Conservation (phyloP, 2,329 filamentous ascomycete species). For the Botrytis porri region DNA sequence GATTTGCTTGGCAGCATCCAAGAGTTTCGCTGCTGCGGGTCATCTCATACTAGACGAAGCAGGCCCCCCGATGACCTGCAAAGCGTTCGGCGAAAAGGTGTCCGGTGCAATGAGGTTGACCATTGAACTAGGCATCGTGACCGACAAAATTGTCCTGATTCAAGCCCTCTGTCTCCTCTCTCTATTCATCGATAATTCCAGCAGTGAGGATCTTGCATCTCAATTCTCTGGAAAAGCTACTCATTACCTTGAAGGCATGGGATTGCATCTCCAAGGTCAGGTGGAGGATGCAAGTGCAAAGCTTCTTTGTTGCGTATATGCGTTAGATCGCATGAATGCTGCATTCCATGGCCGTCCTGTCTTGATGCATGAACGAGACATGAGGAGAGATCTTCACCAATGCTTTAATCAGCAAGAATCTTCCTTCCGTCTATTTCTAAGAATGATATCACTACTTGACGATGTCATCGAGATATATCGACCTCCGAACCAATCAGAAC, state of each 20-base stretch:
- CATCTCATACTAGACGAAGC: slow-evolving; percentile 40
- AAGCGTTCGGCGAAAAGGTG: slow-evolving; percentile 30
- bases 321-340: slow-evolving; percentile 57
- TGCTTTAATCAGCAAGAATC: slow-evolving; percentile 51
- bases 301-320: slow-evolving; percentile 59
- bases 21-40: slow-evolving; percentile 46
- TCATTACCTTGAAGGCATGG: slow-evolving; percentile 56
- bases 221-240: slow-evolving; percentile 53
- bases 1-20: slow-evolving; percentile 53
- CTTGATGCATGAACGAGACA: slow-evolving; percentile 58
- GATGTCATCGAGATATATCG: slow-evolving; percentile 59
- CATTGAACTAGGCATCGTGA: slow-evolving; percentile 53
- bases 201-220: slow-evolving; percentile 54
- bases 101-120: slow-evolving; percentile 29
- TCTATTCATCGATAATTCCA: slow-evolving; percentile 55
- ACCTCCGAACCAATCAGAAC: slow-evolving; percentile 42
- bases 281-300: slow-evolving; percentile 39
- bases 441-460: slow-evolving; percentile 54
- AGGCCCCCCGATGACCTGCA: slow-evolving; percentile 22
- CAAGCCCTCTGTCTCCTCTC: slow-evolving; percentile 54
- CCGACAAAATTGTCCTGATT: slow-evolving; percentile 53
- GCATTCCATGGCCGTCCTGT: slow-evolving; percentile 59
- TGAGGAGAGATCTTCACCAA: slow-evolving; percentile 51
- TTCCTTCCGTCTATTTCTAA: slow-evolving; percentile 56
- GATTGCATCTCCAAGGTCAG: slow-evolving; percentile 49